phyloP scores from a whole-genome alignment of 805 yeast species.

The Candida broadrunensis region DNA sequence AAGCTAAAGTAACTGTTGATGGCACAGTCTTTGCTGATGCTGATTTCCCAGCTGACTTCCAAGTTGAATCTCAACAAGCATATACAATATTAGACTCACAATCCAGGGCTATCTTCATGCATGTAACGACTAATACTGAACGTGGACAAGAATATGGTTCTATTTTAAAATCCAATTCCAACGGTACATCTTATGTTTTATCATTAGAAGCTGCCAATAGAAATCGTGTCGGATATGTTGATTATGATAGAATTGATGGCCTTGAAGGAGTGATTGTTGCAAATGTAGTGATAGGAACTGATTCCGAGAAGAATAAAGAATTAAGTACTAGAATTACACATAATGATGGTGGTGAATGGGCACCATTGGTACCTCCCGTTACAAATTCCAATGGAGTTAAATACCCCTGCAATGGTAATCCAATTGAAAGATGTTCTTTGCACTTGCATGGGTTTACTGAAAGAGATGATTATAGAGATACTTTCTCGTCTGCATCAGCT shows the following conservation, averaged over 20 bases:
- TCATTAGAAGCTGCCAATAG: slow-evolving; percentile 73
- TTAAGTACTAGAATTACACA: slow-evolving; percentile 74
- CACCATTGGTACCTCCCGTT: slow-evolving; percentile 64
- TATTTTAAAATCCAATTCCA: slow-evolving; percentile 81
- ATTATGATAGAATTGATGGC: slow-evolving; percentile 79
- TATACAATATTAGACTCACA: slow-evolving; percentile 78
- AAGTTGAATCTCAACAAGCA: slow-evolving; percentile 45
- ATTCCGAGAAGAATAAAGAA: slow-evolving; percentile 43
- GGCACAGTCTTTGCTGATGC: slow-evolving; percentile 78
- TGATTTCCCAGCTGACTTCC: slow-evolving; percentile 64
- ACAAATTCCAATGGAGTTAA: slow-evolving; percentile 58
- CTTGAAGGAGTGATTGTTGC: slow-evolving; percentile 81
- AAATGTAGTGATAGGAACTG: slow-evolving; percentile 55
- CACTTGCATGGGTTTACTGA: slow-evolving; percentile 91
- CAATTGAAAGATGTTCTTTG: slow-evolving; percentile 66
- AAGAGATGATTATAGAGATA: slow-evolving; percentile 76
- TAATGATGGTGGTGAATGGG: slow-evolving; percentile 92
- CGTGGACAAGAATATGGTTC: slow-evolving; percentile 66
- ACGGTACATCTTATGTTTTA: slow-evolving; percentile 82
- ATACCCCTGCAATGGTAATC: slow-evolving; percentile 48
- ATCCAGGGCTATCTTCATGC: slow-evolving; percentile 73
- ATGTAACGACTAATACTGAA: slow-evolving; percentile 64
- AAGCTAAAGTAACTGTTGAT: slow-evolving; percentile 74
- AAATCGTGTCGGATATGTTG: slow-evolving; percentile 71
- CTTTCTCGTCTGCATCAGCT: slow-evolving; percentile 85